These are phyloP conservation scores for Selaginella tamariscina DNA, from an alignment of 75 land plant species.

Conservation along the genomic window DNA sequence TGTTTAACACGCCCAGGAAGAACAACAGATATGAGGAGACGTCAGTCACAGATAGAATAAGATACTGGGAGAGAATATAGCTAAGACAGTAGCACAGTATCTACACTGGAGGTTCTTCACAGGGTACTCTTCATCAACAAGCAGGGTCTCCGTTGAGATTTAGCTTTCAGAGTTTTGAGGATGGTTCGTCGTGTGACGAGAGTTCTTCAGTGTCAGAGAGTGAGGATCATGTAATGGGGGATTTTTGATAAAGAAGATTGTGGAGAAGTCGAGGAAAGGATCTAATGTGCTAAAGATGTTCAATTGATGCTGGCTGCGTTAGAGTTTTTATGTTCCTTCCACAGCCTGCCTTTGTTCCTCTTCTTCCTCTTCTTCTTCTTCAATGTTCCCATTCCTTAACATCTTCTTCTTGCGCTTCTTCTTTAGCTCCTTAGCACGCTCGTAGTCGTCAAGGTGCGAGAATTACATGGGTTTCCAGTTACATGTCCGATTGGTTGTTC, in stretches of 20 bases:
- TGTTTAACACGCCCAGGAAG: slow-evolving; percentile 5
- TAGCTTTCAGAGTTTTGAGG: not conserved
- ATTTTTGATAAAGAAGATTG: slow-evolving; percentile 49
- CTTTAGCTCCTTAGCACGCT: too few species aligned
- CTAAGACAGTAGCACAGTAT: not conserved
- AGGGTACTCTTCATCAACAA: too few species aligned
- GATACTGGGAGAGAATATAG: slow-evolving; percentile 21
- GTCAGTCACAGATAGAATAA: slow-evolving; percentile 23
- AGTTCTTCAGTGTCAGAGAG: slow-evolving; percentile 19
- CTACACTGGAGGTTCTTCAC: too few species aligned
- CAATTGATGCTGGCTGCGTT: slow-evolving; percentile 30
- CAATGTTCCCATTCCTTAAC: too few species aligned
- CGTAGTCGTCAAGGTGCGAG: too few species aligned
- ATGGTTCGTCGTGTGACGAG: slow-evolving; percentile 7
- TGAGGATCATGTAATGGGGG: slow-evolving; percentile 28
- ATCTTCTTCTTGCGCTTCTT: too few species aligned
- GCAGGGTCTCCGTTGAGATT: not conserved
- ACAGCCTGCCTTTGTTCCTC: too few species aligned
- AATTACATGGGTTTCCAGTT: too few species aligned
- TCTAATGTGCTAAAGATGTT: slow-evolving; percentile 51
- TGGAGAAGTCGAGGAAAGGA: slow-evolving; percentile 61
- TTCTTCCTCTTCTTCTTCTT: too few species aligned
- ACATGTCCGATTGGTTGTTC: too few species aligned
- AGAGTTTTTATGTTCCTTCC: too few species aligned
- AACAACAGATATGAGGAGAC: slow-evolving; percentile 8